Evolutionary conservation across 2,329 filamentous ascomycete genomes (phyloP), one percentile per base, ranked within the genome.

Genomic region (Arthrinium phaeospermum): DNA sequence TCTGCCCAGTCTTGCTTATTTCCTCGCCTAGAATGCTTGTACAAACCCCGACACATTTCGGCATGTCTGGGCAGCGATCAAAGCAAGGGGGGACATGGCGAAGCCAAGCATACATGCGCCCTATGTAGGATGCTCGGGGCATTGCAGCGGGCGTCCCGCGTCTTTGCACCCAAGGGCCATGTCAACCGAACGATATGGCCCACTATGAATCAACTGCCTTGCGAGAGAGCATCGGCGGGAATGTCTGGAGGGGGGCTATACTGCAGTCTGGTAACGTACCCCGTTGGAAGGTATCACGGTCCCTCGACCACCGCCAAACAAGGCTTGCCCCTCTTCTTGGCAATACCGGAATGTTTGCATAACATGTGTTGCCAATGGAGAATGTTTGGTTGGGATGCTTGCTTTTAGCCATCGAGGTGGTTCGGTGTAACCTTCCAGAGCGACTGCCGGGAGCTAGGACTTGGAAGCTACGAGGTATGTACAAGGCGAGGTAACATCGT

Each of bases 1-100:
- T 64, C 34, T n/a, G 57, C 57, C 57, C 57, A 64, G 57, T 64
- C 34, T 64, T 64, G 57, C 57, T 64, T 64, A 34, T 64, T 41
- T 24, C 34, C 13, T 41, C 57, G 57, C 57, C 34, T 13, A 64
- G 57, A 41, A 34, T 41, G 34, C 57, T 57, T 57, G 53, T 57
- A n/a, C 19, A n/a, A 41, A 4, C 19, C 34, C 34, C 34, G 19
- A 12, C 13, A 4, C 13, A 34, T 19, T 4, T 64, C n/a, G 57
- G 19, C 34, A 64, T 14, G 57, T 24, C 57, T 64, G 34, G 57
- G 57, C 57, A n/a, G 10, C 19, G 57, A n/a, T 64, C 34, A 64
- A 41, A 61, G 34, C 34, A 41, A 2, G 57, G 30, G 34, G 34
- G 3, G 7, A 41, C 37, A 22, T 37, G 12, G 19, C 14, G 7